A percentile compares a stretch with the other conserved stretches of the same genome.
Conservation (phyloP, 2,329 filamentous ascomycete species). For the Teratosphaeria gauchensis region DNA sequence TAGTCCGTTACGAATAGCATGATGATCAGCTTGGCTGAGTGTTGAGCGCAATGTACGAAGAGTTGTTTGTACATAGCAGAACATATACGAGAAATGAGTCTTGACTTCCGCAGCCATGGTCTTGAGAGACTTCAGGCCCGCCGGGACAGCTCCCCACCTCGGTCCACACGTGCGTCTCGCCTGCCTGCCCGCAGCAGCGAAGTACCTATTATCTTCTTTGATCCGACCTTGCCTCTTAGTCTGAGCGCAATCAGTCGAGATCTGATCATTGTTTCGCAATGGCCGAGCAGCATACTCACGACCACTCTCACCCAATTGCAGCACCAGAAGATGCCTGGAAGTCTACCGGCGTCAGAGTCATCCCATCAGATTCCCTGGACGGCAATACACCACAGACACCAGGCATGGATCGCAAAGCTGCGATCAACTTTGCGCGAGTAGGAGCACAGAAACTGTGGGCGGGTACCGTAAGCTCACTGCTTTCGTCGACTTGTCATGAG, state of each 20-base stretch:
- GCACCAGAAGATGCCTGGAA: constrained; percentile 29
- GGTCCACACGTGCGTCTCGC: background rate
- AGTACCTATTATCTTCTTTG: too few species aligned
- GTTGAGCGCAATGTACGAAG: too few species aligned
- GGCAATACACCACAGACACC: constrained; percentile 32
- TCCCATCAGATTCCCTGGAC: constrained; percentile 33
- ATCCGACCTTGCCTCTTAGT: too few species aligned
- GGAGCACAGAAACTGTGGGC: constrained; percentile 39
- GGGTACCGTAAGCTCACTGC: constrained; percentile 21
- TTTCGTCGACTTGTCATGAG: background rate
- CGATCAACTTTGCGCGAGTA: constrained; percentile 35
- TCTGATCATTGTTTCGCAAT: background rate
- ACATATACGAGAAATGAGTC: too few species aligned
- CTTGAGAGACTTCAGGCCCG: background rate
- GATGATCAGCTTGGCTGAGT: too few species aligned
- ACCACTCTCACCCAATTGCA: constrained; percentile 3
- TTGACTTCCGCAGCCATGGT: too few species aligned
- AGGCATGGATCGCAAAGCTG: constrained; percentile 34
- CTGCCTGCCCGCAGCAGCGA: background rate
- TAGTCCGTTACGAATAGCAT: too few species aligned
- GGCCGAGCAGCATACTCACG: background rate
- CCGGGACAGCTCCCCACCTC: background rate
- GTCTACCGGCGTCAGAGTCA: constrained; percentile 33
- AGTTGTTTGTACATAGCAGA: too few species aligned
- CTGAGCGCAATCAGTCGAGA: too few species aligned